Percentiles rank a stretch among this genome's conserved stretches.
These are phyloP conservation scores for Arthrocladium fulminans DNA, from an alignment of 2,329 filamentous ascomycete species.

Conservation along the genomic window DNA sequence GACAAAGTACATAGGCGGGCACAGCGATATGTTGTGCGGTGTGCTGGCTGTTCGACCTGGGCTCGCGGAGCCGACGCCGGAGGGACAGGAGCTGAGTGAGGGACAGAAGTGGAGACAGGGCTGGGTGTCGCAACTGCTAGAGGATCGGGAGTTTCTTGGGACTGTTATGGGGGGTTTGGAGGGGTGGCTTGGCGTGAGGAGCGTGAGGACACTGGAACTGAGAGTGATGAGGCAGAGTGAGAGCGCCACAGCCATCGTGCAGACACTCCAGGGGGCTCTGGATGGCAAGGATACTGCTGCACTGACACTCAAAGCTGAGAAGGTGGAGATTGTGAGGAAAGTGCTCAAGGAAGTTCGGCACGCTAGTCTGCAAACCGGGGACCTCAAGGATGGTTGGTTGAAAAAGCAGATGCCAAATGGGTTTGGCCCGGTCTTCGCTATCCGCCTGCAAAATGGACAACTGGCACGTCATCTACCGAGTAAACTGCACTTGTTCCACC, in stretches of 20 bases:
- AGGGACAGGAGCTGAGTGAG: not conserved
- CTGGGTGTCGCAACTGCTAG: conserved; percentile 53
- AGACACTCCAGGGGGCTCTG: conserved; percentile 56
- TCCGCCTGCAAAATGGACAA: conserved; percentile 54
- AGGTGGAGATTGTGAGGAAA: conserved; percentile 39
- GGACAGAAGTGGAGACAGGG: too few species aligned
- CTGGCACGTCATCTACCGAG: conserved; percentile 64
- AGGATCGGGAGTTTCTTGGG: conserved; percentile 69
- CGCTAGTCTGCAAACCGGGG: conserved; percentile 66
- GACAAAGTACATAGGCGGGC: conserved; percentile 93
- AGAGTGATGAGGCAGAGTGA: conserved; percentile 67
- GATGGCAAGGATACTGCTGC: conserved; percentile 27
- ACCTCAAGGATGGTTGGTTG: conserved; percentile 59
- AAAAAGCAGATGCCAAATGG: conserved; percentile 82
- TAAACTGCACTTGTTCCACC: conserved; percentile 75
- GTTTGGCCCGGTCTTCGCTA: conserved; percentile 78
- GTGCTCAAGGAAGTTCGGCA: conserved; percentile 60
- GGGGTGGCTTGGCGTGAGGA: conserved; percentile 83
- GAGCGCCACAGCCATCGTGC: conserved; percentile 60
- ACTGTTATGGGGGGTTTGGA: conserved; percentile 82
- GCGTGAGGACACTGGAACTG: conserved; percentile 75
- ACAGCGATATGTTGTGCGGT: conserved; percentile 87
- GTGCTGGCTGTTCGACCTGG: conserved; percentile 58
- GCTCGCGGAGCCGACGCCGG: not conserved
- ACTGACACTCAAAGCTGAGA: conserved; percentile 31